These are phyloP conservation scores for Antrodiella citrinella DNA, from an alignment of 768 basidiomycete genomes.

Conservation along the genomic window DNA sequence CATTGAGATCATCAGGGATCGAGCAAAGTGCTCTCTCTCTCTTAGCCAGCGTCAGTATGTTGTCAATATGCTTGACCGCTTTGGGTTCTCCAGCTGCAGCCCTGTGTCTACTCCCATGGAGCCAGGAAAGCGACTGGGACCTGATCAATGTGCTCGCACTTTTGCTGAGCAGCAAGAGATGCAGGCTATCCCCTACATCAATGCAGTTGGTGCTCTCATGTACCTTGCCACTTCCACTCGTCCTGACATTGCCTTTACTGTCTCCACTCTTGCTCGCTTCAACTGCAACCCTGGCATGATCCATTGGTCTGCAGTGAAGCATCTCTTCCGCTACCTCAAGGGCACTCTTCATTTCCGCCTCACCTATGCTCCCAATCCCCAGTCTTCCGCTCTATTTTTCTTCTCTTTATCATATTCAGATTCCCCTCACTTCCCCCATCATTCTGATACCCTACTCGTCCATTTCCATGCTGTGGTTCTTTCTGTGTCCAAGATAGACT, in stretches of 20 bases:
- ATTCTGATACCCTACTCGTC: too few relatives aligned
- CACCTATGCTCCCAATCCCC: neutral
- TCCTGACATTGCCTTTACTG: conserved; percentile 27
- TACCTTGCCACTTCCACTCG: conserved; percentile 24
- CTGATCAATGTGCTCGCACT: neutral
- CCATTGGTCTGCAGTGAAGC: conserved; percentile 33
- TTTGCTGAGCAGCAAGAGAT: conserved; percentile 9
- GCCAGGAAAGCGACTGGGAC: neutral
- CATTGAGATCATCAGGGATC: conserved; percentile 12
- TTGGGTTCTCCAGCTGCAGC: conserved; percentile 11
- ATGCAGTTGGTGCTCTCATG: conserved; percentile 16
- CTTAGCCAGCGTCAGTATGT: conserved; percentile 28
- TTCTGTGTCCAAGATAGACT: too few relatives aligned
- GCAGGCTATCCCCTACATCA: conserved; percentile 7
- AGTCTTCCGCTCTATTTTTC: neutral
- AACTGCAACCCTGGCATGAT: conserved; percentile 20
- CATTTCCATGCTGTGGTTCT: too few relatives aligned
- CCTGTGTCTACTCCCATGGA: conserved; percentile 8
- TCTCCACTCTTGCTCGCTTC: conserved; percentile 26
- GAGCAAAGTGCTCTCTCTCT: conserved; percentile 14
- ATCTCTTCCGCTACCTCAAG: conserved; percentile 34
- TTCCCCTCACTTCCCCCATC: neutral
- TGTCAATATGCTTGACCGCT: conserved; percentile 12
- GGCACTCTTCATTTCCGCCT: conserved; percentile 15
- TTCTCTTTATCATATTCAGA: neutral